A percentile compares a stretch with the other conserved stretches of the same genome.
Conservation (phyloP, 805 yeast species). For the Wickerhamomyces strasburgensis region DNA sequence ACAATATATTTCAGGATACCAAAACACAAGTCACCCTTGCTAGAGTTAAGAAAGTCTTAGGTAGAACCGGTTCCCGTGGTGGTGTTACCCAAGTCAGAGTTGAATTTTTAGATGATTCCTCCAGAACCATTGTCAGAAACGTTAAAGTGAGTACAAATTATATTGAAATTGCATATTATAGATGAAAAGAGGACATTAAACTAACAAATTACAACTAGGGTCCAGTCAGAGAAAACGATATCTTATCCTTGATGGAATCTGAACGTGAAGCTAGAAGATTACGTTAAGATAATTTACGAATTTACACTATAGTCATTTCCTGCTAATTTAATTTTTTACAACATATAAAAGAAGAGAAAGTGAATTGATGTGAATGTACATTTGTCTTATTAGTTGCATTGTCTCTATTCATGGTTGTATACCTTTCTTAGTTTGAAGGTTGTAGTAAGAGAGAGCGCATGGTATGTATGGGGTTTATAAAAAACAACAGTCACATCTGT, state of each 20-base stretch:
- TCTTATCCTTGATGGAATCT: slow-evolving; percentile 98
- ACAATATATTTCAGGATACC: slow-evolving; percentile 20
- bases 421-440: background rate
- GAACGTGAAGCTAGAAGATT: slow-evolving; percentile 99
- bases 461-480: slow-evolving; percentile 1
- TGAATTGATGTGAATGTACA: slow-evolving; percentile 26
- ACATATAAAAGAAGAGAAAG: slow-evolving; percentile 10
- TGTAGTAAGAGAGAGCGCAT: too few species aligned
- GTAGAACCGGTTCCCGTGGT: slow-evolving; percentile 99
- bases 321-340: slow-evolving; percentile 13
- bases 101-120: slow-evolving; percentile 90
- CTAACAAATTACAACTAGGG: slow-evolving; percentile 35
- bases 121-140: slow-evolving; percentile 96
- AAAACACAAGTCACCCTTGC: slow-evolving; percentile 87
- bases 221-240: slow-evolving; percentile 97
- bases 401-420: too few species aligned
- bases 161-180: background rate
- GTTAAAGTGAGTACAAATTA: slow-evolving; percentile 47
- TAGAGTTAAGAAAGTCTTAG: slow-evolving; percentile 98
- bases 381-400: slow-evolving; percentile 22
- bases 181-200: too few species aligned
- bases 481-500: slow-evolving; percentile 17
- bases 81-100: slow-evolving; percentile 99
- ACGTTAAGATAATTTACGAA: slow-evolving; percentile 48
- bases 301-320: slow-evolving; percentile 14